Evolutionary conservation across 805 yeast species (phyloP).

Genomic region (Hanseniaspora thailandica): DNA sequence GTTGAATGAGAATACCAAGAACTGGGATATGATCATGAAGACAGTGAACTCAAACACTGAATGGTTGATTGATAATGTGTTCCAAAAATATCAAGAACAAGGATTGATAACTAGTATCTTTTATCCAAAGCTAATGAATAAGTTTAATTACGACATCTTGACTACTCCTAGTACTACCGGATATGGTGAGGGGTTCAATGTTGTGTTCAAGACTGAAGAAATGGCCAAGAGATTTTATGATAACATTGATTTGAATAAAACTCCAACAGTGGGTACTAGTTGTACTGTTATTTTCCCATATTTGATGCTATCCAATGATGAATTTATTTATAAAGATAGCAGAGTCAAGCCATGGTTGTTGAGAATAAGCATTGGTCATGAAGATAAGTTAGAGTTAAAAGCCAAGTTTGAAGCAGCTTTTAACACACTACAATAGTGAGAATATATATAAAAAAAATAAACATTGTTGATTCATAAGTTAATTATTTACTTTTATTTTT

Average conservation of each 20-base stretch:
- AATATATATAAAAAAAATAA: background rate
- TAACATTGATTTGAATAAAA: slow-evolving; percentile 41
- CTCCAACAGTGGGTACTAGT: slow-evolving; percentile 85
- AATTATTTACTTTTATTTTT: background rate
- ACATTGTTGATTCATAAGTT: background rate
- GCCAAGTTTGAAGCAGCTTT: slow-evolving; percentile 42
- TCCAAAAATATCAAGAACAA: slow-evolving; percentile 34
- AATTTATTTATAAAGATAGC: slow-evolving; percentile 68
- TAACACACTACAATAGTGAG: slow-evolving; percentile 20
- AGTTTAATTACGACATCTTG: slow-evolving; percentile 55
- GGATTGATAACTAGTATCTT: slow-evolving; percentile 33
- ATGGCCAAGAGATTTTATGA: slow-evolving; percentile 69
- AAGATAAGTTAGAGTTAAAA: slow-evolving; percentile 49
- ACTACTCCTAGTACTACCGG: slow-evolving; percentile 58
- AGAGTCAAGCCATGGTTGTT: slow-evolving; percentile 71
- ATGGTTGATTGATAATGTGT: slow-evolving; percentile 40
- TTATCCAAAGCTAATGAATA: slow-evolving; percentile 56
- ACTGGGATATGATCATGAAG: slow-evolving; percentile 53
- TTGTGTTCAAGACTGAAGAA: slow-evolving; percentile 51
- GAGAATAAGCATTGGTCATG: slow-evolving; percentile 77
- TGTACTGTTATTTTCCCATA: slow-evolving; percentile 85
- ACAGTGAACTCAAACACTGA: slow-evolving; percentile 45
- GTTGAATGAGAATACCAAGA: slow-evolving; percentile 86
- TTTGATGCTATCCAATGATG: slow-evolving; percentile 67
- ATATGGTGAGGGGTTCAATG: slow-evolving; percentile 75